A percentile compares a stretch with the other conserved stretches of the same genome.
Evolutionary conservation across 129 eudicot species (phyloP).

Genomic region (Flaveria ramosissima): DNA sequence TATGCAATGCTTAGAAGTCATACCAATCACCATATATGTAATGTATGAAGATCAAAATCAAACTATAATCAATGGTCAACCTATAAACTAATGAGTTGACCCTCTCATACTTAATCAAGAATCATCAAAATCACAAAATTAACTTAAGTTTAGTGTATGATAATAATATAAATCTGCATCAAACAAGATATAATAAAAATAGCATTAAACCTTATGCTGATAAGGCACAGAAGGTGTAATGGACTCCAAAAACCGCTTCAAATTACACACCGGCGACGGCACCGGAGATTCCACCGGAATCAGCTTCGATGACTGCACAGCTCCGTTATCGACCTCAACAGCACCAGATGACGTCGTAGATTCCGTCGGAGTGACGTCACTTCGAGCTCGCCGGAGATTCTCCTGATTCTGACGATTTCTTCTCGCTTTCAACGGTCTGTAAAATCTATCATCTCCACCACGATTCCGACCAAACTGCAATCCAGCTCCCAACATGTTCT

Average conservation of each 20-base stretch:
- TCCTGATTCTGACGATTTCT: conserved; percentile 50
- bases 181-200: background rate
- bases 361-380: conserved; percentile 53
- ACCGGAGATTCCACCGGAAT: conserved; percentile 31
- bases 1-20: background rate
- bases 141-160: too few species aligned
- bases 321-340: conserved; percentile 29
- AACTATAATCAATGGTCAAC: background rate
- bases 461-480: conserved; percentile 73
- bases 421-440: conserved; percentile 70
- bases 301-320: conserved; percentile 26
- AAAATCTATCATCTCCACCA: conserved; percentile 78
- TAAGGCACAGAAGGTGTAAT: conserved; percentile 76
- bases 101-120: too few species aligned
- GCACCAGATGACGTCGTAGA: conserved; percentile 26
- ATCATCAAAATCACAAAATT: too few species aligned
- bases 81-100: too few species aligned
- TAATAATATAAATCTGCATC: conserved; percentile 8
- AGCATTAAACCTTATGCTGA: conserved; percentile 67
- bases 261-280: conserved; percentile 58
- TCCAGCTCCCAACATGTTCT: conserved; percentile 79
- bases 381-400: conserved; percentile 53
- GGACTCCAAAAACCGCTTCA: conserved; percentile 73
- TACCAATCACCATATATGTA: background rate
- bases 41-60: conserved; percentile 1